A percentile compares a stretch with the other conserved stretches of the same genome.
Evolutionary conservation across 1,139 yeast genomes (phyloP).

Genomic region (Yamadazyma oceani): DNA sequence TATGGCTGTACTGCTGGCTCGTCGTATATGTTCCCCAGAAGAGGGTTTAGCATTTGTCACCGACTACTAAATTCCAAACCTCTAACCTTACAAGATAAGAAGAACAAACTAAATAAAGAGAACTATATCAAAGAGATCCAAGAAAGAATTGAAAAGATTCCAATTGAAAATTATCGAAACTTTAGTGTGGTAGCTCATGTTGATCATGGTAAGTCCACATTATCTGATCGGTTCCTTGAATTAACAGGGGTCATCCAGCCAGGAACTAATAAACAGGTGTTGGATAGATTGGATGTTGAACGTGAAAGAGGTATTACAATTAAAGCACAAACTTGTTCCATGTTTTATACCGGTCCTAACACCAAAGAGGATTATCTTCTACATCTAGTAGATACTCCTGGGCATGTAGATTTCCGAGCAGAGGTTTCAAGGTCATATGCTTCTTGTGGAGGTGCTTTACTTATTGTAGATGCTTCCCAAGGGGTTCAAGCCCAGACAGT

Average conservation of each 20-base stretch:
- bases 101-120: not conserved
- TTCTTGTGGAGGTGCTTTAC: constrained; percentile 91
- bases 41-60: not conserved
- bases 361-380: constrained; percentile 65
- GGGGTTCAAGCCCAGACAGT: constrained; percentile 98
- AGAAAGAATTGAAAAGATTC: constrained; percentile 69
- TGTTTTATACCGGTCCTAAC: constrained; percentile 74
- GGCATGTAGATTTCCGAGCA: constrained; percentile 94
- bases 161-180: constrained; percentile 79
- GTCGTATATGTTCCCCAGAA: no score
- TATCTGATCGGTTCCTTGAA: constrained; percentile 84
- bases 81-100: not conserved
- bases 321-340: constrained; percentile 94
- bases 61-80: not conserved
- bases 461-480: constrained; percentile 91
- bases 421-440: constrained; percentile 95
- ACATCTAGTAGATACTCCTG: constrained; percentile 95
- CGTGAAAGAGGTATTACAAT: constrained; percentile 95
- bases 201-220: constrained; percentile 94
- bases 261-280: constrained; percentile 77
- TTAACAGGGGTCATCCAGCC: constrained; percentile 85
- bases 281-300: constrained; percentile 91
- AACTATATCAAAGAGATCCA: constrained; percentile 21
- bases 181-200: constrained; percentile 97
- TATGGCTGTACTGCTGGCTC: no score